Evolutionary conservation across 176 grass and related monocot species (phyloP), one percentile per base, ranked within the genome.

Genomic region (Bothriochloa decipiens): DNA sequence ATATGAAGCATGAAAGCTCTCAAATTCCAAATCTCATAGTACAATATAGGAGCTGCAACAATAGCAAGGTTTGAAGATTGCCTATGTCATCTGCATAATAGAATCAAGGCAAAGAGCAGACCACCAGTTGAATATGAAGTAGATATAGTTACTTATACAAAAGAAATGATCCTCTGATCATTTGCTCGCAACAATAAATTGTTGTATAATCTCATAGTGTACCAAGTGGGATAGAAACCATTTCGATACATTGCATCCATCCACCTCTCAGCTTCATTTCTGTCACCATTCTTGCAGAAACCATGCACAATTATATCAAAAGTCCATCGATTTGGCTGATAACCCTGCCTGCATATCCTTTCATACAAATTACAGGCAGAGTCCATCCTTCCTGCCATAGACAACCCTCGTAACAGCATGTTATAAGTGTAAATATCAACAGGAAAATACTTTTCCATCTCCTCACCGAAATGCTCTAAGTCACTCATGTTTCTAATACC

Each of bases 391-490:
- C 89, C 86, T 55, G 64, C 91, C 75, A 80, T 94, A 42, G 68
- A 76, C 72, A 98, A 60, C 13, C 89, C 93, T 82, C 89, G 89
- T 66, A 98, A 63, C 67, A 98, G 83, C 93, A 95, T 96, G 83
- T 98, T 98, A 60, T 98, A 98, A 70, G 93, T 96, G 90, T 85
- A 98, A 92, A 90, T 70, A 89, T 95, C 91, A 15, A 98, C 86
- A 1, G 96, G 91, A 86, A 96, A 98, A 85, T 86, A 90, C 60
- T 84, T 90, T 87, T 93, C 90, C 43, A 92, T 76, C 20, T 91
- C 81, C 80, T 91, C 90, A 70, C 83, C 96, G 60, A 96, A 78
- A 85, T 89, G 81, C 73, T 92, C 91, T 36, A 94, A 45, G 84
- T 90, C 83, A 42, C 75, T 83, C 77, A 75, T 94, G 63, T 86